These are phyloP conservation scores for Ziziphus jujuba DNA, from an alignment of 306 rosid species.

Conservation along the genomic window DNA sequence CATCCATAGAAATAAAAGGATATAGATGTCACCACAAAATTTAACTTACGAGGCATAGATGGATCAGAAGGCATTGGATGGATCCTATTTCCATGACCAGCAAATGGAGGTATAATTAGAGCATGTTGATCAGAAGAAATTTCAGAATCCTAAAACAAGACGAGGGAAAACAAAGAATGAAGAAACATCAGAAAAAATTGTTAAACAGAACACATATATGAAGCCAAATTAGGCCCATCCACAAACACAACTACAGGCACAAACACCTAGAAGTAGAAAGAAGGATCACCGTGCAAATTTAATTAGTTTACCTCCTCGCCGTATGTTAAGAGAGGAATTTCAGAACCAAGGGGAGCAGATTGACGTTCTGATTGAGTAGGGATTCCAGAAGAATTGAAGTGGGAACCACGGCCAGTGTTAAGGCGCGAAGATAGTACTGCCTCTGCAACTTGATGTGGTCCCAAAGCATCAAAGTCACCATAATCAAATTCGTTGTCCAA, in stretches of 20 bases:
- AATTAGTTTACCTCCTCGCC: conserved; percentile 80
- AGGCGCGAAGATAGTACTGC: conserved; percentile 45
- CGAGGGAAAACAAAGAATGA: not conserved
- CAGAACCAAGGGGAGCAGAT: conserved; percentile 67
- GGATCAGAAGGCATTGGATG: conserved; percentile 77
- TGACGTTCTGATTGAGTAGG: conserved; percentile 51
- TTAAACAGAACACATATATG: not conserved
- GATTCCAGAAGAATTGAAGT: conserved; percentile 37
- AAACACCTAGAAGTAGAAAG: not conserved
- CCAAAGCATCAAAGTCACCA: conserved; percentile 47
- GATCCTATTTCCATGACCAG: conserved; percentile 66
- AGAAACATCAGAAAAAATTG: conserved; percentile 8
- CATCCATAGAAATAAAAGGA: not conserved
- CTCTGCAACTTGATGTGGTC: conserved; percentile 41
- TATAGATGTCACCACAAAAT: conserved; percentile 1
- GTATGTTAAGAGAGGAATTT: conserved; percentile 80
- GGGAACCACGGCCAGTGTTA: conserved; percentile 51
- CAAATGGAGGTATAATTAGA: conserved; percentile 74
- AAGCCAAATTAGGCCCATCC: conserved; percentile 3
- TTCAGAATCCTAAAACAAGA: conserved; percentile 60
- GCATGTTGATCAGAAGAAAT: conserved; percentile 85
- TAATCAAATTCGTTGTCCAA: conserved; percentile 87
- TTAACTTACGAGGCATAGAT: conserved; percentile 60
- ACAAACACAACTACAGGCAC: not conserved
- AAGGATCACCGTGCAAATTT: not conserved